Conservation (phyloP, 2,329 filamentous ascomycete species). For the Nannizzia gypsea region DNA sequence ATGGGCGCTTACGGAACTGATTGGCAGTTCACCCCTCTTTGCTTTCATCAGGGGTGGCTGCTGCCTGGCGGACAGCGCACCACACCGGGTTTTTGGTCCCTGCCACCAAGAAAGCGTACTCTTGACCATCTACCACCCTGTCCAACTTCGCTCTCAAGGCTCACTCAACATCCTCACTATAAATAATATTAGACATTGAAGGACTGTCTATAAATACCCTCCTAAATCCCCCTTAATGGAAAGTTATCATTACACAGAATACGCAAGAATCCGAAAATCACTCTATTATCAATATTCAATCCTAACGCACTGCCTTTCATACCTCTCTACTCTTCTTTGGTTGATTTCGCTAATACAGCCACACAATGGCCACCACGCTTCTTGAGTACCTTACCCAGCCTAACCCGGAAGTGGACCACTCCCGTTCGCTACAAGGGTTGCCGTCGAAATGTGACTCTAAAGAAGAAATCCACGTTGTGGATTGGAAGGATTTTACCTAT, state of each 20-base stretch:
- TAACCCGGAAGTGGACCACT: conserved; percentile 7
- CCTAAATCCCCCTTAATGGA: background rate
- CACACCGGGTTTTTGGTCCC: background rate
- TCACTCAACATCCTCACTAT: background rate
- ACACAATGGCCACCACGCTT: conserved; percentile 1
- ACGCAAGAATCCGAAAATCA: background rate
- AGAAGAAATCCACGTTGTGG: background rate
- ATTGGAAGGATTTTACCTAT: conserved; percentile 9
- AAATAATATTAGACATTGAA: background rate
- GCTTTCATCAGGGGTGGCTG: background rate
- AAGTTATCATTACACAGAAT: background rate
- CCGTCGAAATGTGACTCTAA: background rate
- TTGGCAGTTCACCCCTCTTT: background rate
- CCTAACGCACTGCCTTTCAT: background rate
- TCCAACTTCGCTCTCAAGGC: background rate
- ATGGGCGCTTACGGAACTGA: background rate
- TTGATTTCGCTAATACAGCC: background rate
- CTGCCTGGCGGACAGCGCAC: background rate
- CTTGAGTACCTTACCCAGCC: conserved; percentile 9
- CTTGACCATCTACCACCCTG: background rate
- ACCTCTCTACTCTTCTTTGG: background rate
- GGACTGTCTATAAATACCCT: background rate
- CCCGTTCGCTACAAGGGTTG: background rate
- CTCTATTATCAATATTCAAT: background rate
- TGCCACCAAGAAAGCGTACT: background rate